Evolutionary conservation across 2,329 filamentous ascomycete species (phyloP), one percentile per base, ranked within the genome.

Genomic region (Trichoderma polysporum): DNA sequence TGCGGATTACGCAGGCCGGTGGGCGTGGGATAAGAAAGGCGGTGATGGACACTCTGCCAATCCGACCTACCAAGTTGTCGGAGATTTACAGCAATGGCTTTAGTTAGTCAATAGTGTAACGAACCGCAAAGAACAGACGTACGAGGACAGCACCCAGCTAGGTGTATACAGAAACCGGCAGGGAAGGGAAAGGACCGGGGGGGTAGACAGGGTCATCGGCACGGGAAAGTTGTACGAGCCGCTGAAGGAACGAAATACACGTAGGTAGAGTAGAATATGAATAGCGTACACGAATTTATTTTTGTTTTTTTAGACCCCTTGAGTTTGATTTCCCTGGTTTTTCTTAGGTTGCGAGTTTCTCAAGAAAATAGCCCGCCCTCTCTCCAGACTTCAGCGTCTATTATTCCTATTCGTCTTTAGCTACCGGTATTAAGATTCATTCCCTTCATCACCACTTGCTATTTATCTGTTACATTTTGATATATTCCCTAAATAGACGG

Each of bases 1-100:
- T n/a, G 69, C 73, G 8, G 76, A 79, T 41, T 79, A 79, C 66
- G 73, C 72, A 29, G 75, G 76, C 63, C 76, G 81, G 60, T 83
- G 81, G 81, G 80, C 79, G 53, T 84, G 83, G 82, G 75, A 82
- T 74, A 77, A 78, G 73, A 75, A 80, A 71, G 74, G 79, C 75
- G 72, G 73, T 58, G 76, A 80, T 73, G 76, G 79, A 27, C 77
- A 76, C 66, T 79, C 77, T 39, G 79, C 79, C 53, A 81, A 81
- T 67, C 78, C 79, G 37, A 81, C 79, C 19, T 81, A 81, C 71
- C 74, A 78, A 63, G 74, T 80, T 59, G 76, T 77, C 66, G 78
- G 78, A 52, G 79, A 81, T 70, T 68, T 81, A 70, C 75, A 78
- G 71, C 77, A 80, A 66, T 79, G 76, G 76, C 73, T 76, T 66